These are phyloP conservation scores for Dactylellina leptospora DNA, from an alignment of 2,329 filamentous ascomycete species.

Conservation along the genomic window DNA sequence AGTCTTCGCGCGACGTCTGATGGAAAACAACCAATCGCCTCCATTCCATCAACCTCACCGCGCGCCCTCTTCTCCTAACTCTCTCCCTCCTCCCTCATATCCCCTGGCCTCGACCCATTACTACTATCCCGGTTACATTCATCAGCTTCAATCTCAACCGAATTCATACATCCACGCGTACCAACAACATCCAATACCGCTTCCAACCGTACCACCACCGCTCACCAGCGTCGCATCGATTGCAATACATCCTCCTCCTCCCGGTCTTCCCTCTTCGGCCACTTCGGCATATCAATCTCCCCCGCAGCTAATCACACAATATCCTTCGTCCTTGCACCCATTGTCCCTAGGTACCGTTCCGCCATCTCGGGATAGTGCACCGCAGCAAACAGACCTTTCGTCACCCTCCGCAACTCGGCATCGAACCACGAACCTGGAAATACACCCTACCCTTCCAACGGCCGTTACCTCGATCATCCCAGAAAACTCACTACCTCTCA, in stretches of 20 bases:
- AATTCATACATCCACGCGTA: conserved; percentile 6
- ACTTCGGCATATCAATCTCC: conserved; percentile 15
- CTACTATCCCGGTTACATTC: not conserved
- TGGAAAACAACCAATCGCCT: conserved; percentile 53
- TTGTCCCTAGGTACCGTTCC: not conserved
- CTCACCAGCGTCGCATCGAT: not conserved
- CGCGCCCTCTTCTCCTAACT: conserved; percentile 22
- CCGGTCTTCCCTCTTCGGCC: not conserved
- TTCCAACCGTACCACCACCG: not conserved
- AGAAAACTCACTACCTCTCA: conserved; percentile 21
- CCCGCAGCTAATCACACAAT: conserved; percentile 10
- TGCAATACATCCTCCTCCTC: conserved; percentile 1
- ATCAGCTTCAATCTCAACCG: not conserved
- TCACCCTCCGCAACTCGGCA: conserved; percentile 15
- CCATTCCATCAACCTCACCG: conserved; percentile 48
- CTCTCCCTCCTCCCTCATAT: conserved; percentile 1
- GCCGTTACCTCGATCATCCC: not conserved
- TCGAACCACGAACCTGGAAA: not conserved
- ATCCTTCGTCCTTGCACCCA: conserved; percentile 2
- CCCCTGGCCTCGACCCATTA: not conserved
- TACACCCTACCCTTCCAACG: not conserved
- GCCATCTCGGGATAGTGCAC: not conserved
- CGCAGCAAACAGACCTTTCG: conserved; percentile 4
- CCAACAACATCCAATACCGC: conserved; percentile 7
- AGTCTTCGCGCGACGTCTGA: conserved; percentile 37